Conservation (phyloP, 768 basidiomycete genomes). For the Lactifluus piperatus region DNA sequence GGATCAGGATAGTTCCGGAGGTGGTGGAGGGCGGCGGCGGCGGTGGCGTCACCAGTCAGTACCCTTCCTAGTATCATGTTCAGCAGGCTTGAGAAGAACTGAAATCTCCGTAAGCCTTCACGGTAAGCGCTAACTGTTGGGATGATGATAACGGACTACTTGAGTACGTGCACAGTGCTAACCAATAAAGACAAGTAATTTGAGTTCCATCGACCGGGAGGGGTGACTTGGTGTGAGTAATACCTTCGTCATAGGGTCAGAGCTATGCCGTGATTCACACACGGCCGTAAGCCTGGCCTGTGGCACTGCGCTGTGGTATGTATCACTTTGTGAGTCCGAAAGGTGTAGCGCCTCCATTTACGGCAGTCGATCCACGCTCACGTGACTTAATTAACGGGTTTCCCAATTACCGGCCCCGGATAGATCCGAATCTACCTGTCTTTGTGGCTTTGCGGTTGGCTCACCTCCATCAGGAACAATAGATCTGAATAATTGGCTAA, state of each 20-base stretch:
- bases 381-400: background rate
- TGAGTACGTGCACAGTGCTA: background rate
- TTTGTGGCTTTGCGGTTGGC: background rate
- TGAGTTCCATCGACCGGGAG: background rate
- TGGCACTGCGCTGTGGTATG: background rate
- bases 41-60: background rate
- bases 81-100: background rate
- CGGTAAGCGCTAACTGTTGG: background rate
- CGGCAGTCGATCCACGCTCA: background rate
- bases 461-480: background rate
- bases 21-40: background rate
- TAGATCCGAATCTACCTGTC: no score
- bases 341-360: background rate
- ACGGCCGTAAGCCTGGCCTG: background rate
- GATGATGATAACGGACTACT: background rate
- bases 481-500: background rate
- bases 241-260: conserved; percentile 7
- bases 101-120: background rate
- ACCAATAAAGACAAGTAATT: background rate
- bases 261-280: conserved; percentile 3
- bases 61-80: background rate
- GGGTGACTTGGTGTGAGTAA: background rate
- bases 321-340: background rate
- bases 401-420: no score
- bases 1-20: background rate